Conservation (phyloP, 2,329 filamentous ascomycete species). For the Botrytis pseudocinerea region DNA sequence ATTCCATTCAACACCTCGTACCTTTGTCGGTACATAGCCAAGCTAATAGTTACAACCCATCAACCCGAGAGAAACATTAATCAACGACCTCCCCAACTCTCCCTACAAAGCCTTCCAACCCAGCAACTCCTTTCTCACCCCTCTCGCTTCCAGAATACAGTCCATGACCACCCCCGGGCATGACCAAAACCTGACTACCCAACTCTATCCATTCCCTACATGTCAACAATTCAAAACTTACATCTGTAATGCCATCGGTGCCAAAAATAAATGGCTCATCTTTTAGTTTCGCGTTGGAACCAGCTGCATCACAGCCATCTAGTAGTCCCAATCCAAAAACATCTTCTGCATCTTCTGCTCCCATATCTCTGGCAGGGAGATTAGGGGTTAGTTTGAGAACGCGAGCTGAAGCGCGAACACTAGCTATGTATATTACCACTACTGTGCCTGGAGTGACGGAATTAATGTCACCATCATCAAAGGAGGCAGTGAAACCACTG, state of each 20-base stretch:
- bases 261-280: constrained; percentile 44
- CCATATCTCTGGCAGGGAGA: constrained; percentile 32
- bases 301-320: constrained; percentile 47
- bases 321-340: constrained; percentile 58
- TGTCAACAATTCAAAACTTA: constrained; percentile 68
- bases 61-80: constrained; percentile 40
- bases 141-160: constrained; percentile 56
- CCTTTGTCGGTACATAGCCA: neutral
- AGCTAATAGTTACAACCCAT: neutral
- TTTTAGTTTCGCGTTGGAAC: constrained; percentile 39
- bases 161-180: constrained; percentile 69
- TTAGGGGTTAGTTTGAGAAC: constrained; percentile 56
- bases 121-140: constrained; percentile 55
- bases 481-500: constrained; percentile 70
- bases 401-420: constrained; percentile 77
- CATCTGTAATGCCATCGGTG: constrained; percentile 46
- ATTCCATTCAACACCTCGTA: neutral
- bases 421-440: constrained; percentile 84
- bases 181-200: constrained; percentile 67
- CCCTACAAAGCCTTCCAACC: constrained; percentile 72
- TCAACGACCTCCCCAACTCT: constrained; percentile 62
- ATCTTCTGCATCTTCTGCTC: constrained; percentile 44
- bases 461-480: constrained; percentile 63
- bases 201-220: constrained; percentile 73
- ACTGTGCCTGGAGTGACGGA: constrained; percentile 65